Percentiles rank a stretch among this genome's conserved stretches.
Evolutionary conservation across 331 rosid genomes (phyloP).

Genomic region (Stylosanthes scabra): DNA sequence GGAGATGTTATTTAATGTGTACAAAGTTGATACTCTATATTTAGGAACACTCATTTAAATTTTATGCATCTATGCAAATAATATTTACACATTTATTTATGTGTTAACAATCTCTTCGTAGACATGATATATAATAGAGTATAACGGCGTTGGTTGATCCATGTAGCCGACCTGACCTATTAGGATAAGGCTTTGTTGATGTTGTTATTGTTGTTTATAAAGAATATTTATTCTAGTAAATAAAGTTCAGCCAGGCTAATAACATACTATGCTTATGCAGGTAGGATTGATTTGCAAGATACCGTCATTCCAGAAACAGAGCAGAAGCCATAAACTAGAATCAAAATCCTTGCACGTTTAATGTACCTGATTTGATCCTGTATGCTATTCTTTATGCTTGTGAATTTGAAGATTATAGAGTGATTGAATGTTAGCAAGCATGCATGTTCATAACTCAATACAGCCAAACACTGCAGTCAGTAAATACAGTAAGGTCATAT

Average conservation of each 20-base stretch:
- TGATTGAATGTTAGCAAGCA: conserved; percentile 40
- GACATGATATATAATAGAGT: too few species aligned
- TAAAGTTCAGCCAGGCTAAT: conserved; percentile 12
- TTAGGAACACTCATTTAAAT: not conserved
- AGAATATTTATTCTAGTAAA: not conserved
- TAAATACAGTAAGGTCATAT: conserved; percentile 51
- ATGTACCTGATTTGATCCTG: conserved; percentile 35
- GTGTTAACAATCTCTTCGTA: too few species aligned
- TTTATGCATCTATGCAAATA: not conserved
- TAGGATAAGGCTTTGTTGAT: too few species aligned
- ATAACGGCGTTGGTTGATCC: too few species aligned
- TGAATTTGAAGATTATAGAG: conserved; percentile 45
- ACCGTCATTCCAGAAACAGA: conserved; percentile 74
- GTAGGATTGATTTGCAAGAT: conserved; percentile 86
- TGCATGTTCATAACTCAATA: conserved; percentile 32
- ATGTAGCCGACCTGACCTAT: too few species aligned
- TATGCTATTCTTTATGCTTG: conserved; percentile 40
- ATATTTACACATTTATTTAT: too few species aligned
- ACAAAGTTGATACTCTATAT: not conserved
- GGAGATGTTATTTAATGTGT: not conserved
- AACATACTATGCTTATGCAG: conserved; percentile 48
- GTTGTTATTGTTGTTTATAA: not conserved
- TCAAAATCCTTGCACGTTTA: conserved; percentile 30
- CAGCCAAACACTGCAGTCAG: conserved; percentile 44
- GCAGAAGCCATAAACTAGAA: conserved; percentile 61